These are phyloP conservation scores for Apiotrichum akiyoshidainum DNA, from an alignment of 1,284 basidiomycete species.

Conservation along the genomic window DNA sequence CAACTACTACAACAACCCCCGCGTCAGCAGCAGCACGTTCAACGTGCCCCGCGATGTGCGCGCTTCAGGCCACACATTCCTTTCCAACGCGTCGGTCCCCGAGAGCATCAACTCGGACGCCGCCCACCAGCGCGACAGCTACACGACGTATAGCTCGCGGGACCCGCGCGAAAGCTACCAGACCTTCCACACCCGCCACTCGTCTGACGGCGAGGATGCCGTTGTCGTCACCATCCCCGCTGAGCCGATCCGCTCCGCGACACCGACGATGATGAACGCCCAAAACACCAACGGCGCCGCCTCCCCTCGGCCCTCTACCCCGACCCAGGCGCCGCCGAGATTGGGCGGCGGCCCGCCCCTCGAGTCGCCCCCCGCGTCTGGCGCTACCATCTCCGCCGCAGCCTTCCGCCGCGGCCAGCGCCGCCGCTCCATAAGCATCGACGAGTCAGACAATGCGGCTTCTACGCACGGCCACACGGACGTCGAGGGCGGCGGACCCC, in stretches of 20 bases:
- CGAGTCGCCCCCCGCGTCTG: neutral
- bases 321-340: neutral
- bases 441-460: neutral
- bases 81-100: neutral
- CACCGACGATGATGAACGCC: neutral
- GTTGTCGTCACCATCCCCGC: constrained; percentile 11
- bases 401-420: constrained; percentile 7
- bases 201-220: neutral
- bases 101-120: neutral
- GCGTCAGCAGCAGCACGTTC: constrained; percentile 1
- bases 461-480: neutral
- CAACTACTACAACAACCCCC: neutral
- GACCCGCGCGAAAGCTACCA: neutral
- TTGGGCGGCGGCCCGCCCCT: neutral
- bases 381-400: constrained; percentile 7
- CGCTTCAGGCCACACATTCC: neutral
- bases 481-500: neutral
- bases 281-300: neutral
- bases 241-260: constrained; percentile 3
- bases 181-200: neutral
- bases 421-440: neutral
- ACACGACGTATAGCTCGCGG: neutral
- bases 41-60: neutral
- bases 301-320: neutral
- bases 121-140: neutral